Base-by-base conservation (phyloP, 1,284 basidiomycete genomes). In the Tilletia walkeri region DNA sequence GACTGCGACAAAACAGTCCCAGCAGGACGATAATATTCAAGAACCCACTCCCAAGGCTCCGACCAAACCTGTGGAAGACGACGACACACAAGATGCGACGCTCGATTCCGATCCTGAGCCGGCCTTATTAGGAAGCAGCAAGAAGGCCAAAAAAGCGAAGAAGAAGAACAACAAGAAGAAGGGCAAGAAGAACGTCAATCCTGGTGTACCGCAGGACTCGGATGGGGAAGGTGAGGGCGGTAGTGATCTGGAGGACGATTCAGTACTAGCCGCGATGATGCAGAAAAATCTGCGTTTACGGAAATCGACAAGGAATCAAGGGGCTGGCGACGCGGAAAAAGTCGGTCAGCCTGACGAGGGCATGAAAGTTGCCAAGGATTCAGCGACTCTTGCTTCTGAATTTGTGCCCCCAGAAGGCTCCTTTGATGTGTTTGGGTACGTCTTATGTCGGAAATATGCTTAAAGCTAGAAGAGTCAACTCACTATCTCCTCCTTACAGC, bases 81-180 rank as follows among this genome's bases (percentile, higher is more conserved):
- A 38, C 20, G 45, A 24, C 41, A 24, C n/a, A 1, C 18, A 48
- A 3, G 20, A 10, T 16, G 41, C 39, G 38, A 20, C 45, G 4
- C 38, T n/a, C 65, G 38, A 16, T 20, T 20, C 20, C n/a, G 50
- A 20, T 5, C 16, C 30, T 1, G 48, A 49, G 12, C 12, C 47
- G 14, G 24, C 49, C 49, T 20, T 49, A n/a, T 20, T 45, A 12
- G 38, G 45, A 3, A 66, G 48, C 14, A 54, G 48, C 66, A 67
- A 67, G 36, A 67, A 67, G 20, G 48, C 66, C 73, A 76, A 50
- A 77, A 83, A 49, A 71, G 73, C 45, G 77, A 81, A 10, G 76
- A 74, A 30, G 75, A 81, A 68, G 70, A 78, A 76, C 70, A 75
- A 71, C 72, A 79, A 79, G 74, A 78, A 80, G 72, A 72, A 77